Conservation (phyloP, 73 alveolate species). For the Blepharisma stoltei region DNA sequence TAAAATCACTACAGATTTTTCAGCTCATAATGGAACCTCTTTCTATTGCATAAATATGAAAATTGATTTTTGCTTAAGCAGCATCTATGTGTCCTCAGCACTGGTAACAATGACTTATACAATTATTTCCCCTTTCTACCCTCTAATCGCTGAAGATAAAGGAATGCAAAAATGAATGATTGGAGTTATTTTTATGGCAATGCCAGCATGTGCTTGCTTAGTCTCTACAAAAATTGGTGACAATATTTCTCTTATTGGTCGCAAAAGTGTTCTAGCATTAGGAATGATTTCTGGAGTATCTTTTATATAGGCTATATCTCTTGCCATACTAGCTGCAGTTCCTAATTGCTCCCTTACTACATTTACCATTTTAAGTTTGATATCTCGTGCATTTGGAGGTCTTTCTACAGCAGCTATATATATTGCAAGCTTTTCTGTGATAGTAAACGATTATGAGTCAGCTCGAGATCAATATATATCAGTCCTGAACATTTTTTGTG, state of each 20-base stretch:
- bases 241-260: not conserved
- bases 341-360: not conserved
- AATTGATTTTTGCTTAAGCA: no score
- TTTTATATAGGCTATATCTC: not conserved
- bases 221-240: not conserved
- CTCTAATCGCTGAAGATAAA: conserved; percentile 2
- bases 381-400: conserved; percentile 25
- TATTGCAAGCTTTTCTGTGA: not conserved
- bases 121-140: not conserved
- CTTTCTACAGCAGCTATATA: not conserved
- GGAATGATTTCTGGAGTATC: not conserved
- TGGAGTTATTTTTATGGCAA: not conserved
- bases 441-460: not conserved
- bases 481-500: conserved; percentile 4
- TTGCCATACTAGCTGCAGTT: not conserved
- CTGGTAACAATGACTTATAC: conserved; percentile 2
- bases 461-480: not conserved
- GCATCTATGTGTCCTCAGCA: not conserved
- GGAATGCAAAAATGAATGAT: not conserved
- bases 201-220: not conserved
- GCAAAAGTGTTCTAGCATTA: not conserved
- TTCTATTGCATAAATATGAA: no score
- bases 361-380: not conserved
- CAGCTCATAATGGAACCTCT: no score
- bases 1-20: no score